These are phyloP conservation scores for Dillenia suffruticosa DNA, from an alignment of 164 flowering plant genomes.

Conservation along the genomic window DNA sequence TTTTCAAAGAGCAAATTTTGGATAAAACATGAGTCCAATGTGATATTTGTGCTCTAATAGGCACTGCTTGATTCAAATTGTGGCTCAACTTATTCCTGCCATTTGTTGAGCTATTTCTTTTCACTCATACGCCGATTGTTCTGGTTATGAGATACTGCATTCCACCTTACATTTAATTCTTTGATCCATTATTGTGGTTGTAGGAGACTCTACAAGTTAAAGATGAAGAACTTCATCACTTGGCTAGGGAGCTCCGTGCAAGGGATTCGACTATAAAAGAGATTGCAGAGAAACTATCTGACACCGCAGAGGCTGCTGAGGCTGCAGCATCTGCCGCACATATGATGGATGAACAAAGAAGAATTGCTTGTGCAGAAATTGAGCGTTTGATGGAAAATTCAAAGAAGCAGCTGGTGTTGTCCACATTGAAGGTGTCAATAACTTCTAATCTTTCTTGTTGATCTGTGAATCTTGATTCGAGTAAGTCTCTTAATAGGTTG, in stretches of 20 bases:
- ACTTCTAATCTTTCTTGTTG: neutral
- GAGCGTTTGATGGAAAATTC: slow-evolving; percentile 58
- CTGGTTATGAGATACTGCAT: too few relatives aligned
- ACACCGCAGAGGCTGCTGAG: slow-evolving; percentile 96
- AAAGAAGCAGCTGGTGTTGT: slow-evolving; percentile 53
- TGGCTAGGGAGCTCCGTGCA: slow-evolving; percentile 85
- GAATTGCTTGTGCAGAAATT: slow-evolving; percentile 71
- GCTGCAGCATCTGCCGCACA: slow-evolving; percentile 96
- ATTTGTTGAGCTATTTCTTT: too few relatives aligned
- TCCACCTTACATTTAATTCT: too few relatives aligned
- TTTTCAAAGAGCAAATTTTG: too few relatives aligned
- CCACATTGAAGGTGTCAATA: slow-evolving; percentile 49
- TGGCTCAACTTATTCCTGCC: too few relatives aligned
- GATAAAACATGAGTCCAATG: too few relatives aligned
- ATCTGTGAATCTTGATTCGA: neutral
- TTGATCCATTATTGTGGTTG: neutral
- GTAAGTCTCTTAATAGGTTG: too few relatives aligned
- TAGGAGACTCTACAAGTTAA: slow-evolving; percentile 91
- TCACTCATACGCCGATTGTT: too few relatives aligned
- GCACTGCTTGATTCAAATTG: too few relatives aligned
- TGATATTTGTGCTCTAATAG: too few relatives aligned
- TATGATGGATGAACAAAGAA: slow-evolving; percentile 90
- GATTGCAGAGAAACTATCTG: slow-evolving; percentile 80
- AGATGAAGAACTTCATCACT: slow-evolving; percentile 89
- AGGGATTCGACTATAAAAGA: slow-evolving; percentile 90